Evolutionary conservation across 2,329 filamentous ascomycete genomes (phyloP), one percentile per base, ranked within the genome.

Genomic region (Botrytis fabae): DNA sequence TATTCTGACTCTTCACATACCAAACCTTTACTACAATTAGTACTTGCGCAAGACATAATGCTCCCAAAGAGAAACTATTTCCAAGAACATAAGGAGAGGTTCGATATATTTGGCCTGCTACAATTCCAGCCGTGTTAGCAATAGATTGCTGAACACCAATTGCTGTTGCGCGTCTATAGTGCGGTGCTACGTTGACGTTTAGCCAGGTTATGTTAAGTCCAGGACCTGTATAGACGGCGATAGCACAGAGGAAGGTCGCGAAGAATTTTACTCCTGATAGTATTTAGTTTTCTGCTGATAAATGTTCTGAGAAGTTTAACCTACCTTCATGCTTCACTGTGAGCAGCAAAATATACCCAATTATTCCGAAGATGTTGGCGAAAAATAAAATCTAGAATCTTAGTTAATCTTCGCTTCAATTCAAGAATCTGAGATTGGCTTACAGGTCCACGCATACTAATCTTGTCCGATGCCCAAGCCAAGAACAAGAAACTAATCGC

Each of bases 271-370:
- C 74, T 4, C 73, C 75, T 69, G 18, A 28, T 12, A 42, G n/a
- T 12, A 12, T 14, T 57, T 70, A 54, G 66, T 25, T n/a, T 38
- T 22, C 6, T 9, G 35, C 4, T 4, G 20, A 57, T 28, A 28
- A 32, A 8, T 7, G 20, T 32, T 22, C 12, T 12, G 16, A 32
- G 22, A 40, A 46, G 20, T 35, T 28, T 35, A 22, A 48, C 14
- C 4, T 64, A 75, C 73, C 72, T 63, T 87, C 80, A 75, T 84
- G 83, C 7, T 84, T 84, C 16, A 88, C 82, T 51, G 81, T 79
- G 2, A 88, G 77, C 7, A 87, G 82, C 44, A 88, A 76, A 25
- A 86, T 83, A 74, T 87, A 87, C 1, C 86, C 86, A 20, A 85
- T 75, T 35, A 87, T 83, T 4, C 84, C 85, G 46, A 86, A 83